A percentile compares a stretch with the other conserved stretches of the same genome.
Conservation (phyloP, 176 grass and related monocot genomes). For the Lolium rigidum region DNA sequence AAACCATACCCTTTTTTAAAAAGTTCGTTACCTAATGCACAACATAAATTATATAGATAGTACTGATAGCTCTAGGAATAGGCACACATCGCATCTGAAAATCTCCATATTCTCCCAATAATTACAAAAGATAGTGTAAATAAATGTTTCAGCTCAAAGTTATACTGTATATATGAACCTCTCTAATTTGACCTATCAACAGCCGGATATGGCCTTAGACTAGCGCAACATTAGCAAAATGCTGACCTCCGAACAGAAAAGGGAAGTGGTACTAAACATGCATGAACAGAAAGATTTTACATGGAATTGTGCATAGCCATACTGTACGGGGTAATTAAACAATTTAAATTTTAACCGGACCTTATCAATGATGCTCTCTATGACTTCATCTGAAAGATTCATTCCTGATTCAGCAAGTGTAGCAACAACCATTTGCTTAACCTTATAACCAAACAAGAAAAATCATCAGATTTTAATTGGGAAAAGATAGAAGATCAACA, state of each 20-base stretch:
- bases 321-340: slow-evolving; percentile 11
- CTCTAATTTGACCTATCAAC: too few species aligned
- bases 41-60: too few species aligned
- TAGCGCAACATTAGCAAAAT: neutral
- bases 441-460: slow-evolving; percentile 43
- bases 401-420: slow-evolving; percentile 78
- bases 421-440: slow-evolving; percentile 78
- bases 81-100: too few species aligned
- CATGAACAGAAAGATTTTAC: slow-evolving; percentile 10
- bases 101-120: too few species aligned
- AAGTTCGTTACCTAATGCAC: too few species aligned
- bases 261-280: slow-evolving; percentile 1
- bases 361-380: slow-evolving; percentile 76
- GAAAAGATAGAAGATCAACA: neutral
- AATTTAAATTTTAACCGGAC: slow-evolving; percentile 14
- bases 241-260: slow-evolving; percentile 1
- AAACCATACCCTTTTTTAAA: too few species aligned
- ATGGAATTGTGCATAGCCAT: neutral
- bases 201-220: neutral
- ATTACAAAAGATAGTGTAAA: too few species aligned
- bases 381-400: slow-evolving; percentile 78
- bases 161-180: too few species aligned
- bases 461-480: slow-evolving; percentile 1
- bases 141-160: too few species aligned
- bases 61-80: too few species aligned